Conservation (phyloP, 176 grass and related monocot genomes). For the Thalia dealbata region DNA sequence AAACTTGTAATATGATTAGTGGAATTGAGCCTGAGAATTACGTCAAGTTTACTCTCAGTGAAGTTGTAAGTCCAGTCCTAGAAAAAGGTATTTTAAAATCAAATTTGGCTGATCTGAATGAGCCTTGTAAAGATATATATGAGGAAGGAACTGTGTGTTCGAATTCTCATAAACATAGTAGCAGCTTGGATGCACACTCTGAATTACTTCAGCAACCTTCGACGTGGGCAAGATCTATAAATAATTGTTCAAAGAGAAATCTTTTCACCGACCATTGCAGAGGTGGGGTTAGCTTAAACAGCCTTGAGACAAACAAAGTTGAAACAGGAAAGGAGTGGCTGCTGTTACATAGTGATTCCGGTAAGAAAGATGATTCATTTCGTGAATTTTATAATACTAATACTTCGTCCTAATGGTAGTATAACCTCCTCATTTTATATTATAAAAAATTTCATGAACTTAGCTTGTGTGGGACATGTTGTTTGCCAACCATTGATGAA, state of each 20-base stretch:
- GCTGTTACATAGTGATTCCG: not conserved
- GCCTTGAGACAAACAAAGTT: not conserved
- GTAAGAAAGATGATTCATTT: not conserved
- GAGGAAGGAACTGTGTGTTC: conserved; percentile 22
- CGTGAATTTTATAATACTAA: not conserved
- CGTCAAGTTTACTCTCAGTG: conserved; percentile 27
- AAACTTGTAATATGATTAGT: conserved; percentile 35
- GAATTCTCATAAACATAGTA: conserved; percentile 17
- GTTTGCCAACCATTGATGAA: not conserved
- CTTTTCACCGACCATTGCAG: not conserved
- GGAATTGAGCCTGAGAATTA: conserved; percentile 20
- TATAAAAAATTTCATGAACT: not conserved
- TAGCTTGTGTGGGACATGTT: not conserved
- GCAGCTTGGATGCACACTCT: not conserved
- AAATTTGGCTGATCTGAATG: conserved; percentile 54
- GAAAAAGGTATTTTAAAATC: conserved; percentile 27
- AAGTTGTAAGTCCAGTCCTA: conserved; percentile 13
- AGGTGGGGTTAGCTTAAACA: not conserved
- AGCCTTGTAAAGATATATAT: conserved; percentile 31
- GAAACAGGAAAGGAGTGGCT: not conserved
- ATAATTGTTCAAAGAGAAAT: not conserved
- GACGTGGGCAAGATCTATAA: conserved; percentile 17
- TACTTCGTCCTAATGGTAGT: not conserved
- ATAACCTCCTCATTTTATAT: too few species aligned
- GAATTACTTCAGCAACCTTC: conserved; percentile 26